phyloP scores from a whole-genome alignment of 768 basidiomycete genomes.

The Collybia mongolica region DNA sequence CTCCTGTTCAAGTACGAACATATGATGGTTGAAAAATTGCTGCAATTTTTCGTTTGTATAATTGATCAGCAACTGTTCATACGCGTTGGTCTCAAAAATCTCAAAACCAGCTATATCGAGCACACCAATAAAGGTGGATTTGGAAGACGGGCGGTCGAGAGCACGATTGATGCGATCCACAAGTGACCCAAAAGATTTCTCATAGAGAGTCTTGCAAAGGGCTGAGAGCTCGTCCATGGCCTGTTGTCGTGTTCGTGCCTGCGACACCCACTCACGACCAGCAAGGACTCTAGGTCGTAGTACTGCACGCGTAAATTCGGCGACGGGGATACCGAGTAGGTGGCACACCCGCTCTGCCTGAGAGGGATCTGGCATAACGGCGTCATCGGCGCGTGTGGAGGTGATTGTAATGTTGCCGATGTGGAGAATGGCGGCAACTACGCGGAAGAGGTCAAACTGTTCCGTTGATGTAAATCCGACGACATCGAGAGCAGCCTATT shows the following conservation, averaged over 20 bases:
- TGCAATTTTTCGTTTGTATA: slow-evolving; percentile 99
- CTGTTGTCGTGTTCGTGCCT: slow-evolving; percentile 88
- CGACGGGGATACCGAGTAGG: slow-evolving; percentile 82
- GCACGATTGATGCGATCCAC: slow-evolving; percentile 96
- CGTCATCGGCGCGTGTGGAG: slow-evolving; percentile 77
- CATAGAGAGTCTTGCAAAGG: slow-evolving; percentile 93
- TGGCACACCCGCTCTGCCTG: slow-evolving; percentile 91
- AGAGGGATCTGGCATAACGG: slow-evolving; percentile 72
- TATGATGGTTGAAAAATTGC: slow-evolving; percentile 98
- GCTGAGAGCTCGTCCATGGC: slow-evolving; percentile 90
- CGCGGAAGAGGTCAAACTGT: slow-evolving; percentile 91
- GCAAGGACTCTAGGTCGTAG: slow-evolving; percentile 89
- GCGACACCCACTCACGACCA: slow-evolving; percentile 95
- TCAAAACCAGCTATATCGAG: slow-evolving; percentile 99
- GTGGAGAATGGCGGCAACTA: slow-evolving; percentile 91
- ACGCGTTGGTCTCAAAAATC: slow-evolving; percentile 91
- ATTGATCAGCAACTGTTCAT: slow-evolving; percentile 98
- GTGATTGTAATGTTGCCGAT: slow-evolving; percentile 90
- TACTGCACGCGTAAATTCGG: slow-evolving; percentile 87
- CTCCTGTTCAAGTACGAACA: slow-evolving; percentile 99
- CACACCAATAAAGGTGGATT: slow-evolving; percentile 95
- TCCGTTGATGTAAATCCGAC: slow-evolving; percentile 86
- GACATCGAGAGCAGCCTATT: slow-evolving; percentile 76
- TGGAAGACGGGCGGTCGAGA: slow-evolving; percentile 87
- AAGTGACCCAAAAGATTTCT: slow-evolving; percentile 91